A percentile compares a stretch with the other conserved stretches of the same genome.
Evolutionary conservation across 2,329 filamentous ascomycete species (phyloP).

Genomic region (Fusarium guadeloupense): DNA sequence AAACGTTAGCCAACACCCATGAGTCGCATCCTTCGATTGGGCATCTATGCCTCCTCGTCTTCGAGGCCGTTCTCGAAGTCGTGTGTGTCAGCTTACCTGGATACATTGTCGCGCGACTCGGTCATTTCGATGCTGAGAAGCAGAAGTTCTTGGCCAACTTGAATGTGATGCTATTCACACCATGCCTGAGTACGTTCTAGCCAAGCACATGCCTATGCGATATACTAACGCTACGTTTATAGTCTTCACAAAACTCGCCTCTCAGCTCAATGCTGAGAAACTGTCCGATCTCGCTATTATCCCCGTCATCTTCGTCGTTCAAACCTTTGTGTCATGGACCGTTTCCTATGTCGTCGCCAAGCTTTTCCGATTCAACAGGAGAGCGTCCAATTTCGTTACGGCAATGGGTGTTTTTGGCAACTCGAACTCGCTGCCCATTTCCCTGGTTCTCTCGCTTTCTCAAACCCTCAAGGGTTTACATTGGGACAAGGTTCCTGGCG

Average conservation of each 20-base stretch:
- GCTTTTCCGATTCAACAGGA: conserved; percentile 81
- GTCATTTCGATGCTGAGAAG: conserved; percentile 93
- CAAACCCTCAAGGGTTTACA: conserved; percentile 92
- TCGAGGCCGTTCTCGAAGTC: conserved; percentile 93
- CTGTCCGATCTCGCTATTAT: conserved; percentile 91
- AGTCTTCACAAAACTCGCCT: conserved; percentile 98
- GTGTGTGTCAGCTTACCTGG: conserved; percentile 94
- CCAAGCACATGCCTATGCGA: neutral
- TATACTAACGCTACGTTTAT: conserved; percentile 31
- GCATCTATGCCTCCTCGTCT: conserved; percentile 82
- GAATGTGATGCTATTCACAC: conserved; percentile 96
- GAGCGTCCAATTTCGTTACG: conserved; percentile 91
- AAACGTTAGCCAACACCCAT: conserved; percentile 54
- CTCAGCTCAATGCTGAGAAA: conserved; percentile 91
- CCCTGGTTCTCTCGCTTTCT: conserved; percentile 90
- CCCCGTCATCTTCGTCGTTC: conserved; percentile 89
- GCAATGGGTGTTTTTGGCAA: conserved; percentile 99
- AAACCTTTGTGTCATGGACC: conserved; percentile 85
- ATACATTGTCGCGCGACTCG: conserved; percentile 88
- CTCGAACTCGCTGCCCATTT: conserved; percentile 97
- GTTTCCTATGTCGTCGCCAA: conserved; percentile 77
- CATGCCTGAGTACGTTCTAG: conserved; percentile 78
- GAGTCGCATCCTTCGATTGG: conserved; percentile 71
- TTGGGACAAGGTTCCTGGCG: conserved; percentile 89
- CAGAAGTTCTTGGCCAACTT: conserved; percentile 97